phyloP scores from a whole-genome alignment of 2,329 filamentous ascomycete genomes.

The Nemania sp. region DNA sequence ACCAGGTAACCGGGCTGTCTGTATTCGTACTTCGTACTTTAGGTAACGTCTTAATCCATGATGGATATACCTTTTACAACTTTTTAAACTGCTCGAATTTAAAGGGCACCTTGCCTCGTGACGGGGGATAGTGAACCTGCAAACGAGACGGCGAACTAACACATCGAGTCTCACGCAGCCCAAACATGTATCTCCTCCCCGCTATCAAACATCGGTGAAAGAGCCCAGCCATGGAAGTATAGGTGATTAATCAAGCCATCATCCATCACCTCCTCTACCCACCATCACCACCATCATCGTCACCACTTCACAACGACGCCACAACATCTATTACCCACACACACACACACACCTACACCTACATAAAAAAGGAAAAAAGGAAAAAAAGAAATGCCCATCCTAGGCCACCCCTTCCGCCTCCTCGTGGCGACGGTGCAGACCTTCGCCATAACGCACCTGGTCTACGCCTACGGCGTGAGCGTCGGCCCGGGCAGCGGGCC shows the following conservation, averaged over 20 bases:
- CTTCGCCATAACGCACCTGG: constrained; percentile 54
- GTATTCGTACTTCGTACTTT: too few relatives aligned
- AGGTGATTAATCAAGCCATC: too few relatives aligned
- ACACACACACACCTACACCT: constrained; percentile 1
- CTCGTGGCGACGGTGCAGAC: constrained; percentile 52
- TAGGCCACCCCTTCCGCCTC: constrained; percentile 47
- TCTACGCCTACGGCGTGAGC: constrained; percentile 64
- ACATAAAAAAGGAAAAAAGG: too few relatives aligned
- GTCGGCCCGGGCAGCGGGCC: constrained; percentile 68
- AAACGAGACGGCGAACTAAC: too few relatives aligned
- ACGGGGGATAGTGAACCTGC: too few relatives aligned
- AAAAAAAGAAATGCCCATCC: constrained; percentile 27
- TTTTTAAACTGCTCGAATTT: too few relatives aligned
- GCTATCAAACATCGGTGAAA: neutral
- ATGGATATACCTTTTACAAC: too few relatives aligned
- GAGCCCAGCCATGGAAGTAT: neutral
- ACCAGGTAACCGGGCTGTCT: too few relatives aligned
- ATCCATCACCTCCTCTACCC: too few relatives aligned
- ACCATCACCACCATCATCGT: neutral
- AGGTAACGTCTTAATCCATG: too few relatives aligned
- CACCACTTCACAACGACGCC: neutral
- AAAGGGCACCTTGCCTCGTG: too few relatives aligned
- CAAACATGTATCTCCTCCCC: constrained; percentile 4
- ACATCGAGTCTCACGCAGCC: too few relatives aligned
- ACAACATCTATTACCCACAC: neutral